Base-by-base conservation (phyloP, 2,329 filamentous ascomycete genomes). In the Moelleriella libera region DNA sequence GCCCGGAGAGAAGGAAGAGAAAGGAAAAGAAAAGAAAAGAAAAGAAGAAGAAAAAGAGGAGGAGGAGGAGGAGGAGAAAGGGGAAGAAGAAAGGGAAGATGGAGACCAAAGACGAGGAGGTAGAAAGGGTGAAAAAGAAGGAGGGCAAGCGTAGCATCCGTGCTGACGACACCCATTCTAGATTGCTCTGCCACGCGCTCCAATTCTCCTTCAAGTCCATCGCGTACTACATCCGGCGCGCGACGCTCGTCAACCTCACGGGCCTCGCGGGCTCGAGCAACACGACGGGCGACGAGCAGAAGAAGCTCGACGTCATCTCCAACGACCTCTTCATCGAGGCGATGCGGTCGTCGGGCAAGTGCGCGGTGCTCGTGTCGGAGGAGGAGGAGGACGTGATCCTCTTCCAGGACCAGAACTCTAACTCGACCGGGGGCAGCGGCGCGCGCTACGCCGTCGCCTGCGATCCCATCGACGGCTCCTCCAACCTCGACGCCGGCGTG, bases 121-220 rank as follows among this genome's bases (percentile, higher is more conserved):
- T 11, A 45, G 28, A 12, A 28, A 10, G 6, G n/a, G 37, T 34
- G 8, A 43, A n/a, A 5, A 21, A 9, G 11, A 30, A 37, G 41
- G 10, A 45, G 29, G 10, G n/a, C n/a, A n/a, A n/a, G n/a, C n/a
- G n/a, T n/a, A n/a, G n/a, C n/a, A n/a, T n/a, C n/a, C n/a, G n/a
- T n/a, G n/a, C n/a, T n/a, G n/a, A n/a, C 44, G 11, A 10, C 12
- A 29, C 11, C 47, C n/a, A 6, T 11, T 37, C 46, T 59, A 96
- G 89, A 59, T 78, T 98, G 47, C 80, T 98, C 50, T 96, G 88
- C 76, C 92, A 98, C 66, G 89, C 92, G 51, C 85, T 98, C 50
- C 92, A 97, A 68, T 98, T 97, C 75, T 90, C 92, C 54, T 98
- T 98, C 83, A 98, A 98, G 75, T 94, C 88, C 55, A 98, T 98